Base-by-base conservation (phyloP, 352 stramenopile species). In the Globisporangium mamillatum region DNA sequence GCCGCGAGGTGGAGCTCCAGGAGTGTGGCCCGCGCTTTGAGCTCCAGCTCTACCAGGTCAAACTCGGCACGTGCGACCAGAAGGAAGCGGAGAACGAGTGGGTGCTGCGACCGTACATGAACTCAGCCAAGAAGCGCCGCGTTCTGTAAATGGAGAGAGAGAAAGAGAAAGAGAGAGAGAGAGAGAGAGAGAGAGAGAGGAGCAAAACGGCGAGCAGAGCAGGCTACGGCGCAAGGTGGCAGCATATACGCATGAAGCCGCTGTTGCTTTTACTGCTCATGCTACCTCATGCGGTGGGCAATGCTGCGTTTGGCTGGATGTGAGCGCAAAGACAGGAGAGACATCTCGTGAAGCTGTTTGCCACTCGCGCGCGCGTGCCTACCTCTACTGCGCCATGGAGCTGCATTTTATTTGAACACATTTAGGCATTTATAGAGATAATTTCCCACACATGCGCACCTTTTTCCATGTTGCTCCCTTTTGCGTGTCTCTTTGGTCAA, bases 81-180 rank as follows among this genome's bases (percentile, higher is more conserved):
- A 98, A 99, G 75, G 97, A 99, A 68, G 97, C 98, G 4, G 97
- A 99, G 74, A 99, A 98, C 74, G 98, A 99, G 79, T 99, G 98
- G 95, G 97, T 99, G 20, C 81, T 99, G 70, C 92, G 97, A 68
- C 97, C 97, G 27, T 99, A 99, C 86, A 99, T 99, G 88, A 99
- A 99, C 84, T 99, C 97, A n/a, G 95, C 97, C 64, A 98, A 98
- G 73, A 99, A 99, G 80, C 90, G 96, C 60, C 88, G 92, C 66
- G 78, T 97, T 25, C 75, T 99, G 63, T 95, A 89, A 75, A 18
- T 63, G 18, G 20, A 38, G 24, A 24, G 38, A 63, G 25, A 34
- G 46, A 29, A 34, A 32, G 34, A 59, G 24, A 24, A 32, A 63
- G 25, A 34, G 46, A 29, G 27, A 32, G 34, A 59, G 24, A 18